Evolutionary conservation across 1,139 yeast species (phyloP).

Genomic region (Yamadazyma sp.): DNA sequence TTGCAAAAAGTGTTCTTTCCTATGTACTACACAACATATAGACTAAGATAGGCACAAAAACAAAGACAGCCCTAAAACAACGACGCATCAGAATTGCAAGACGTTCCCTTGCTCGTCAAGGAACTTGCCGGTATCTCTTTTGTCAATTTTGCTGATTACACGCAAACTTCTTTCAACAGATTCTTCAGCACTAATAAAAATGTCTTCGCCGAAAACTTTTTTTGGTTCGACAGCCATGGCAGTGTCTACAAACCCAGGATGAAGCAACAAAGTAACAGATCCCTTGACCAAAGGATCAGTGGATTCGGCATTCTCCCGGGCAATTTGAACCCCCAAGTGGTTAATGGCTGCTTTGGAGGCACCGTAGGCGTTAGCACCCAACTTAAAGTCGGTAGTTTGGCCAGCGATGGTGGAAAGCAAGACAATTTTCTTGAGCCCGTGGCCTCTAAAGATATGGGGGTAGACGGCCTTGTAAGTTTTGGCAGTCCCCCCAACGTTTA

Average conservation of each 20-base stretch:
- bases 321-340: constrained; percentile 12
- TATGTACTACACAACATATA: too few relatives aligned
- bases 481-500: constrained; percentile 14
- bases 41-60: too few relatives aligned
- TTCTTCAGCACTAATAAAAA: constrained; percentile 5
- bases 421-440: constrained; percentile 9
- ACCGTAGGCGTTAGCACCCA: constrained; percentile 14
- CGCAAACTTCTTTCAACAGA: constrained; percentile 2
- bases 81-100: not conserved
- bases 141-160: constrained; percentile 1
- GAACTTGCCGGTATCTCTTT: constrained; percentile 5
- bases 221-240: constrained; percentile 8
- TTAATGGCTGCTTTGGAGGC: constrained; percentile 16
- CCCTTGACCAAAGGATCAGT: constrained; percentile 4
- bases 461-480: constrained; percentile 13
- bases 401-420: constrained; percentile 10
- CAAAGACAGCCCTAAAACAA: too few relatives aligned
- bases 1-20: too few relatives aligned
- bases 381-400: constrained; percentile 2
- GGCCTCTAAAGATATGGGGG: constrained; percentile 13
- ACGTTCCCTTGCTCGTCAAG: constrained; percentile 5
- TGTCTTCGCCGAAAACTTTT: constrained; percentile 2
- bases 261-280: constrained; percentile 10
- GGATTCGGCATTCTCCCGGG: constrained; percentile 8
- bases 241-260: constrained; percentile 15